Base-by-base conservation (phyloP, 2,329 filamentous ascomycete genomes). In the Aureobasidium sp. region DNA sequence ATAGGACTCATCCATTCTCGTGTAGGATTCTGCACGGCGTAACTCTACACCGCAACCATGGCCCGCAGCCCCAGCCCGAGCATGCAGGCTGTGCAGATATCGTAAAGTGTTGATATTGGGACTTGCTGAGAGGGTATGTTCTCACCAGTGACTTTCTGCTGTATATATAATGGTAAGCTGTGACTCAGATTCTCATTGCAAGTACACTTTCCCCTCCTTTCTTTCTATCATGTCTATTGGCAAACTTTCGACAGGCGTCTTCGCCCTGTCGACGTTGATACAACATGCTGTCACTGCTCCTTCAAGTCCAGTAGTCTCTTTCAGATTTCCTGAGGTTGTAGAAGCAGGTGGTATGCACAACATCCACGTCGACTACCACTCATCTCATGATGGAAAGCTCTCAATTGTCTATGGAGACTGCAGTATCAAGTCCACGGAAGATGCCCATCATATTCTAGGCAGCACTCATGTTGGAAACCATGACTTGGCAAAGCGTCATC, bases 321-420 rank as follows among this genome's bases (percentile, higher is more conserved):
- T 62, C 42, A 55, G 26, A n/a, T 56, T 62, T 17, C 60, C 60
- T 7, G 60, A 62, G 1, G 42, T 62, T 5, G 52, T 65, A 3
- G 69, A 72, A 53, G 70, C 68, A 32, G 69, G 70, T 44, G 70
- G 70, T 23, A 67, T 82, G 63, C 78, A 82, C 66, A 82, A 82
- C 66, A 71, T 82, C 34, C 75, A 81, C 47, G 69, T 82, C 23
- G 72, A 70, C 5, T 80, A 77, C 64, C 71, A 72, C 42, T 69
- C 72, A 20, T 69, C 71, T 23, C 75, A 78, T 34, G 76, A 79
- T 61, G 79, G 79, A 7, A 70, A 77, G 17, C 62, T 81, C 9
- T 71, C 72, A 2, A 65, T 80, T 27, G 73, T 79, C 7, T 79
- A 81, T 65, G 80, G 79, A 1, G 67, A 73, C 47, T 81, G 79